These are phyloP conservation scores for Beauveria scarabaeidicola DNA, from an alignment of 2,329 filamentous ascomycete species.

Conservation along the genomic window DNA sequence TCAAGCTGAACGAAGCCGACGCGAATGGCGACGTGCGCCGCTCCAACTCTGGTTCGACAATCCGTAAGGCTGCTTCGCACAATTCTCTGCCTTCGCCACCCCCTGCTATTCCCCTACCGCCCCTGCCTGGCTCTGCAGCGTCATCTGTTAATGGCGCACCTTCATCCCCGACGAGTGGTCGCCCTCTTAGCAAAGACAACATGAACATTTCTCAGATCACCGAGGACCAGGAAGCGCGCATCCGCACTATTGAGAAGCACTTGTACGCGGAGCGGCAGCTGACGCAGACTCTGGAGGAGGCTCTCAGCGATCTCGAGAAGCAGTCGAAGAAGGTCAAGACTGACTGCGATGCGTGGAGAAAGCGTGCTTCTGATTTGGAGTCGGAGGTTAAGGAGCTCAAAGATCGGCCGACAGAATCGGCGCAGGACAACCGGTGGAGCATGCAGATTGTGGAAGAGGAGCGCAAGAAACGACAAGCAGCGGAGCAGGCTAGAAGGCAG, in stretches of 20 bases:
- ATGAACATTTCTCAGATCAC: constrained; percentile 63
- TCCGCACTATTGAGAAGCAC: constrained; percentile 94
- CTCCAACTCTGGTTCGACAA: constrained; percentile 57
- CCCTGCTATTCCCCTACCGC: constrained; percentile 90
- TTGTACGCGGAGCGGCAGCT: constrained; percentile 93
- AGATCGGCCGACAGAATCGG: constrained; percentile 38
- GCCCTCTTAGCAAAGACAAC: constrained; percentile 74
- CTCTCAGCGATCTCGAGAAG: constrained; percentile 83
- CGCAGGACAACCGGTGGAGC: constrained; percentile 53
- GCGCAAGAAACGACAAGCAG: constrained; percentile 81
- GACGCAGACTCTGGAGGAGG: constrained; percentile 90
- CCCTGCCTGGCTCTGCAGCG: constrained; percentile 59
- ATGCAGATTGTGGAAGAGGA: constrained; percentile 95
- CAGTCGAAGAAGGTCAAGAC: constrained; percentile 87
- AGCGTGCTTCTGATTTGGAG: constrained; percentile 72
- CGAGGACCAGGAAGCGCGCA: constrained; percentile 91
- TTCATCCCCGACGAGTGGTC: constrained; percentile 48
- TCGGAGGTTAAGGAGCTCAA: constrained; percentile 59
- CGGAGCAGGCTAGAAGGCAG: constrained; percentile 79
- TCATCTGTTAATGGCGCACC: constrained; percentile 36
- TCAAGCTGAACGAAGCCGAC: constrained; percentile 49
- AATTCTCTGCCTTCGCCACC: constrained; percentile 85
- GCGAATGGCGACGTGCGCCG: constrained; percentile 41
- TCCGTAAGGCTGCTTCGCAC: constrained; percentile 78
- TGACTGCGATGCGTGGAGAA: constrained; percentile 85